Percentiles rank a stretch among this genome's conserved stretches.
Evolutionary conservation across 345 rosid species (phyloP).

Genomic region (Eucalyptus marginata): DNA sequence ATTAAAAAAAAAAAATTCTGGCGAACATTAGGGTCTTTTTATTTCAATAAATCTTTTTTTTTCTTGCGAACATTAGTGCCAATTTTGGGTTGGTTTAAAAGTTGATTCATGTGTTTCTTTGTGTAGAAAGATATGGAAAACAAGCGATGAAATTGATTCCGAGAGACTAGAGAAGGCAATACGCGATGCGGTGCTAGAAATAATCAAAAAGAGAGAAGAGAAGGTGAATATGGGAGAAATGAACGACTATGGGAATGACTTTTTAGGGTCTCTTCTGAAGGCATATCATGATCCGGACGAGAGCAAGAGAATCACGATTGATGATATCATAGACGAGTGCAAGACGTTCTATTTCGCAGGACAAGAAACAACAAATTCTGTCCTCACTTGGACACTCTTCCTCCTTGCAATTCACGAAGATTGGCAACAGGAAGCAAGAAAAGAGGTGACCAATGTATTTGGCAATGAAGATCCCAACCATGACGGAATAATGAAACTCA

Average conservation of each 20-base stretch:
- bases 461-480: constrained; percentile 4
- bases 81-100: neutral
- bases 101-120: neutral
- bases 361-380: constrained; percentile 17
- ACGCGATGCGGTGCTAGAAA: neutral
- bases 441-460: constrained; percentile 11
- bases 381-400: constrained; percentile 18
- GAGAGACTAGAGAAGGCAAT: neutral
- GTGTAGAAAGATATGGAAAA: constrained; percentile 3
- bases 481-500: neutral
- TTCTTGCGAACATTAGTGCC: neutral
- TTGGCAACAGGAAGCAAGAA: constrained; percentile 30
- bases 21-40: neutral
- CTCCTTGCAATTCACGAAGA: constrained; percentile 22
- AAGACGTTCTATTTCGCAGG: constrained; percentile 20
- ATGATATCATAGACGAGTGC: constrained; percentile 24
- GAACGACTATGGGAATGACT: constrained; percentile 8
- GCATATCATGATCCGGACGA: neutral
- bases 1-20: too few species aligned
- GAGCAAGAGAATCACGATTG: neutral
- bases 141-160: constrained; percentile 4
- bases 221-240: neutral
- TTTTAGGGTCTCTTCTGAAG: constrained; percentile 7
- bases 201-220: constrained; percentile 6
- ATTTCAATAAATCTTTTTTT: neutral